These are phyloP conservation scores for Onygena corvina DNA, from an alignment of 2,329 filamentous ascomycete genomes.

Conservation along the genomic window DNA sequence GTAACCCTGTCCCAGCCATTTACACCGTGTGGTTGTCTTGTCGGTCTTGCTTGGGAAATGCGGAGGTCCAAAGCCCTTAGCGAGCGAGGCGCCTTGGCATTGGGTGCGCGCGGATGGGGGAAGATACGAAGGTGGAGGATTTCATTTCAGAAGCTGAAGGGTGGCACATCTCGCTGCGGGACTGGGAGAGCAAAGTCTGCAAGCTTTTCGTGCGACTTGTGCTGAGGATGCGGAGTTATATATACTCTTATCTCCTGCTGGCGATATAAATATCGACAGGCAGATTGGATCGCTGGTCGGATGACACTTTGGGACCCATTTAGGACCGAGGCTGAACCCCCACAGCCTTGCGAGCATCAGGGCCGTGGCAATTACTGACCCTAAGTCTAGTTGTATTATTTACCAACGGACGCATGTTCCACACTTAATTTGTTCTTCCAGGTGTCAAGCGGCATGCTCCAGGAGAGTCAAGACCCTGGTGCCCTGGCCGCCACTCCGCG, in stretches of 20 bases:
- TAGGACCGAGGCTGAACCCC: constrained; percentile 5
- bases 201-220: not conserved
- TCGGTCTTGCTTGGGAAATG: not conserved
- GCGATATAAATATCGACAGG: not conserved
- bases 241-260: not conserved
- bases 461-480: not conserved
- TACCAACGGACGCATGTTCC: not conserved
- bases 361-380: constrained; percentile 3
- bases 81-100: constrained; percentile 3
- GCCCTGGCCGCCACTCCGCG: not conserved
- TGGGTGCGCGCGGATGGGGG: not conserved
- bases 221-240: not conserved
- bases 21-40: not conserved
- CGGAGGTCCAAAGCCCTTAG: not conserved
- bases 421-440: not conserved
- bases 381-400: not conserved
- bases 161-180: not conserved
- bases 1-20: not conserved
- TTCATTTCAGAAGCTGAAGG: not conserved
- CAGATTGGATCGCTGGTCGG: no score
- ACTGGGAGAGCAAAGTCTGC: not conserved
- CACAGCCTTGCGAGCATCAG: not conserved
- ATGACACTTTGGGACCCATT: no score
- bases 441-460: not conserved
- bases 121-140: constrained; percentile 4